Base-by-base conservation (phyloP, 2,329 filamentous ascomycete genomes). In the Moelleriella libera region DNA sequence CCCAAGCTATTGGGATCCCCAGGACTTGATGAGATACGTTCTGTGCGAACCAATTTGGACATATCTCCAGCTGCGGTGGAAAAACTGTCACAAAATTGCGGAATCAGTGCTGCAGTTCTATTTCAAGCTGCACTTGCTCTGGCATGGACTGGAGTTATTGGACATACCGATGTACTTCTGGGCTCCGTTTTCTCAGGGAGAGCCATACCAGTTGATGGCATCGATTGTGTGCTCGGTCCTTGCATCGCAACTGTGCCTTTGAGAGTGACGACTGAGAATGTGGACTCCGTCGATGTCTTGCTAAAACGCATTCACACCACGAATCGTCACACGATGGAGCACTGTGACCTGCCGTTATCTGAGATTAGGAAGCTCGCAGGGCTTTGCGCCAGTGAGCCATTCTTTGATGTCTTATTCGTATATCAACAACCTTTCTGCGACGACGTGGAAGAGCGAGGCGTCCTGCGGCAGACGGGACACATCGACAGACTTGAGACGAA, bases 121-220 rank as follows among this genome's bases (percentile, higher is more conserved):
- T 88, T 94, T 50, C 88, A 95, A 58, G 77, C 83, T 6, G 80
- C 83, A 0, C 66, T 87, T 47, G 68, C 74, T 1, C 77, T 83
- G 58, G 60, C 94, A 0, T 75, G 89, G 60, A 70, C 74, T 12
- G 70, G 73, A 0, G 78, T 92, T 49, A 60, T 76, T 3, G 85
- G 83, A 3, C 68, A 66, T 1, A 60, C 70, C 0, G 86, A 95
- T 58, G 67, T 89, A 1, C 69, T 81, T 0, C 75, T 94, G 40
- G 89, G 89, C 0, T 83, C 80, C 1, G 85, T 95, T 4, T 84
- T 85, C 10, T 94, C 88, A 8, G 88, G 88, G 2, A 75, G 89
- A 47, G 87, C 83, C 1, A 62, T 88, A n/a, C 76, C 85, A 0
- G 60, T 95, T 2, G 59, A 71, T 4, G 76, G 73, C 0, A 78